A percentile compares a stretch with the other conserved stretches of the same genome.
phyloP scores from a whole-genome alignment of 306 rosid species.

The Dalbergia cultrata region DNA sequence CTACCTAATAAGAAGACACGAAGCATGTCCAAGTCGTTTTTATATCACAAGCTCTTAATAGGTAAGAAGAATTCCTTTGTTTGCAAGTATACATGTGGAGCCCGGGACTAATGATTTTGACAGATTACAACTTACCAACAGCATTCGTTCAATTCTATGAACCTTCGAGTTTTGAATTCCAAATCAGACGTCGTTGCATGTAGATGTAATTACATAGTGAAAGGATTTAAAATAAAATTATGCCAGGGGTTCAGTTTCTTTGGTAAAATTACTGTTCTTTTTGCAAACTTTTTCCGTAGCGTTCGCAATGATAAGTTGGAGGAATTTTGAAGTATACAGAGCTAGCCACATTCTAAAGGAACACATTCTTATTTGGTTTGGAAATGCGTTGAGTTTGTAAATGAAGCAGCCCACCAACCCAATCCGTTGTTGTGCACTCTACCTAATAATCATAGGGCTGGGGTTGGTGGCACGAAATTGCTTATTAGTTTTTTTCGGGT shows the following conservation, averaged over 20 bases:
- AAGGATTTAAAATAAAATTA: neutral
- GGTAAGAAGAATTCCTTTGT: conserved; percentile 33
- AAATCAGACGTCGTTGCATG: conserved; percentile 24
- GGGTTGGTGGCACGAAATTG: conserved; percentile 31
- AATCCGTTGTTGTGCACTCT: conserved; percentile 36
- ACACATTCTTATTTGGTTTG: conserved; percentile 28
- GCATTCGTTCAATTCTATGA: conserved; percentile 10
- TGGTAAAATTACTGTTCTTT: conserved; percentile 6
- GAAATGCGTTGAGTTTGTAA: conserved; percentile 38
- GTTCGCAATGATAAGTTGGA: conserved; percentile 17
- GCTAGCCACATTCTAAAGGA: conserved; percentile 56
- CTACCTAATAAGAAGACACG: conserved; percentile 33
- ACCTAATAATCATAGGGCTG: conserved; percentile 45
- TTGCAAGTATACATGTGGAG: conserved; percentile 29
- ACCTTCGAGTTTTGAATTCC: conserved; percentile 2
- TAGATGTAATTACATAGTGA: neutral
- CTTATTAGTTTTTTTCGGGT: conserved; percentile 10
- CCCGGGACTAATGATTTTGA: conserved; percentile 43
- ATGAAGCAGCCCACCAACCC: conserved; percentile 60
- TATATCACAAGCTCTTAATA: neutral
- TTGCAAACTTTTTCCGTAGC: neutral
- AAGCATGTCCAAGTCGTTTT: conserved; percentile 26
- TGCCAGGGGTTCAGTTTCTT: neutral
- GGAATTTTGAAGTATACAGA: conserved; percentile 26
- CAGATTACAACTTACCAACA: conserved; percentile 43